Conservation (phyloP, 2,329 filamentous ascomycete species). For the Trichoderma cornu-damae region DNA sequence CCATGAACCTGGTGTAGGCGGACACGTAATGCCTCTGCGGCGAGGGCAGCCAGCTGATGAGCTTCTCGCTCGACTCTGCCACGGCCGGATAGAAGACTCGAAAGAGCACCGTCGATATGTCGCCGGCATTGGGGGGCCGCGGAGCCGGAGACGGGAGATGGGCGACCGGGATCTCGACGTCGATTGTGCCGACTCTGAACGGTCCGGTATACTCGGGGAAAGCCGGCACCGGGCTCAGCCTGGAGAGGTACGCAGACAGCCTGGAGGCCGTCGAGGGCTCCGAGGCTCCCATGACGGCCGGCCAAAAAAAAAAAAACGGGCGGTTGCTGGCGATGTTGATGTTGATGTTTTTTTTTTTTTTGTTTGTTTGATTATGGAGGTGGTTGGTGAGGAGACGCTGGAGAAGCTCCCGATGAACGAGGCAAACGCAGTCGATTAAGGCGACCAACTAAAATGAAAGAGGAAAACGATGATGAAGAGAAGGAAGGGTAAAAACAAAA, state of each 20-base stretch:
- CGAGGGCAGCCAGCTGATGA: conserved; percentile 69
- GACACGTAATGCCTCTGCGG: conserved; percentile 70
- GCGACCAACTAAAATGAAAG: background rate
- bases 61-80: conserved; percentile 47
- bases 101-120: conserved; percentile 70
- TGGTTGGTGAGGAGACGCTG: background rate
- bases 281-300: conserved; percentile 10
- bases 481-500: background rate
- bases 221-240: conserved; percentile 61
- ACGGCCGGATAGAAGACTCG: conserved; percentile 75
- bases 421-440: background rate
- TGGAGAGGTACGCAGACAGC: conserved; percentile 46
- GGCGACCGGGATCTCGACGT: conserved; percentile 70
- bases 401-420: background rate
- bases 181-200: conserved; percentile 72
- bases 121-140: conserved; percentile 47
- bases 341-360: too few species aligned
- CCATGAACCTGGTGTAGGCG: conserved; percentile 72
- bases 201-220: conserved; percentile 74
- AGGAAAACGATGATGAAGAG: background rate
- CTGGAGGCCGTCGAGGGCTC: conserved; percentile 30
- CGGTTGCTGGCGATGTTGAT: too few species aligned
- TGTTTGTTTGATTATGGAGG: too few species aligned
- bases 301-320: too few species aligned
- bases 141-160: conserved; percentile 52